Base-by-base conservation (phyloP, 2,329 filamentous ascomycete species). In the Thielaviopsis euricoi region DNA sequence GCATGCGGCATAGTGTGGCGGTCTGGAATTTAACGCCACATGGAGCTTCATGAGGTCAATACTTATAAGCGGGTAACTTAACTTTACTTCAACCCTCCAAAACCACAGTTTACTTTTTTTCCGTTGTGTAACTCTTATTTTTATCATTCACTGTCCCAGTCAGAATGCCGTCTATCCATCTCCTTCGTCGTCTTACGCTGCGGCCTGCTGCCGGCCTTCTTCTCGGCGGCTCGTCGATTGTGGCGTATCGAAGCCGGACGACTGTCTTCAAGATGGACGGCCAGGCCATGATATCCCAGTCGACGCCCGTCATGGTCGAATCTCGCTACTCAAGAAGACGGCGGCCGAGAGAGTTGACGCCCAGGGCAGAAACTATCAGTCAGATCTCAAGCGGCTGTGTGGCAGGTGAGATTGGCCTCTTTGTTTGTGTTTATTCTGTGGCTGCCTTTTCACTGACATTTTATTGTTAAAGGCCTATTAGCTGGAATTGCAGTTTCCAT, bases 401-500 rank as follows among this genome's bases (percentile, higher is more conserved):
- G n/a, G 63, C 73, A 22, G 78, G 77, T 79, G 62, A 15, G 68
- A 64, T 6, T 6, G 6, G 26, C n/a, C 52, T 46, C 17, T 9
- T 29, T 15, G 22, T 5, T 9, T 6, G 19, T 22, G 51, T 9
- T 33, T 54, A 12, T 22, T 10, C 17, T 4, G 22, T 59, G 43
- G 50, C 15, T n/a, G n/a, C n/a, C n/a, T n/a, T 17, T 50, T 23
- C 40, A 3, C 52, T 60, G 52, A 57, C 46, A 17, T 57, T 33
- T 33, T 10, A 19, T 17, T 15, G 2, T 17, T 26, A 3, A 57
- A 84, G 82, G 83, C 19, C 79, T 86, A 58, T 64, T 77, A n/a
- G 70, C 76, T 2, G 85, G 85, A 1, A 64, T 90, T 33, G 71
- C 83, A 0, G 75, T 89, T 25, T 81, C 82, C 60, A 72, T 85